Base-by-base conservation (phyloP, 2,329 filamentous ascomycete genomes). In the Chaetomiaceae sp. region DNA sequence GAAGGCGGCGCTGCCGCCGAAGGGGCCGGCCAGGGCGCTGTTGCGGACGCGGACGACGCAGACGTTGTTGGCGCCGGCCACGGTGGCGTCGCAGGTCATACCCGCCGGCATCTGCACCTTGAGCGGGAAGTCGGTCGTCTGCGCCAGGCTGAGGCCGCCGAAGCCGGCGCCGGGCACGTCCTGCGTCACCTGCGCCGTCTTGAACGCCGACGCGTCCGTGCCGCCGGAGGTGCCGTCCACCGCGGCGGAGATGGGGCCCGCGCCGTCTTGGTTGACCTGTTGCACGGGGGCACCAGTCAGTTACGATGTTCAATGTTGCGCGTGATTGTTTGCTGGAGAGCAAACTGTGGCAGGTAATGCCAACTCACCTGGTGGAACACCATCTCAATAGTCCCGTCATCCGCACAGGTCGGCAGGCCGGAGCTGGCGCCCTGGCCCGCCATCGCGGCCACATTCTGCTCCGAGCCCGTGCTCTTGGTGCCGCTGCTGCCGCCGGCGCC, bases 11-110 rank as follows among this genome's bases (percentile, higher is more conserved):
- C 77, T 79, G 43, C 81, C 81, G 58, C 82, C 81, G 53, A 86
- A 85, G 18, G 82, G 81, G 5, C 81, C 81, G 9, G 81, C 79
- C 15, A 72, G 65, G 11, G 81, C 76, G 3, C 64, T 57, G 68
- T 86, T 86, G 60, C 78, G 74, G 47, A 85, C 68, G 48, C 80
- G 76, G 26, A 81, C 79, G 48, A 85, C 65, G 67, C 82, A 86
- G 56, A 85, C 80, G 57, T 80, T 79, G 50, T 68, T 57, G 12
- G 73, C 80, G 20, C 77, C 79, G 42, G 72, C 81, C 7, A 75
- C 76, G 35, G 68, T 70, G 46, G 71, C 82, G 22, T 74, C 70
- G 65, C 82, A 86, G 22, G 77, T 82, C 79, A 83, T 84, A 44
- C 81, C 82, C n/a, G 61, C 51, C 18, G 82, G 81, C 76, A 85